A percentile compares a stretch with the other conserved stretches of the same genome.
Evolutionary conservation across 371 early-diverging fungal species (phyloP).

Genomic region (Chytridium lagenaria): DNA sequence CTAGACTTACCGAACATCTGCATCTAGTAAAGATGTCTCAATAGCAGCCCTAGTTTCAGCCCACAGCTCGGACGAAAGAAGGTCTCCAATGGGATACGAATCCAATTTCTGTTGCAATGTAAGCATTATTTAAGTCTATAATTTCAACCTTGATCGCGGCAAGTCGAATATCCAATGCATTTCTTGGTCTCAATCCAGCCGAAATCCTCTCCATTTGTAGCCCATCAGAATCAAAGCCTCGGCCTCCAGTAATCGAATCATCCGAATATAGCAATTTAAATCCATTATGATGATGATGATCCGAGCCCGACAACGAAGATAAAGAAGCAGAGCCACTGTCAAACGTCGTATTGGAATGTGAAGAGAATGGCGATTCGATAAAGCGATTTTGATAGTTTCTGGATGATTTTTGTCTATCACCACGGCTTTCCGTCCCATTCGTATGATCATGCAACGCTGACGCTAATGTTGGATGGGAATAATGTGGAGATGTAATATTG

Average conservation of each 20-base stretch:
- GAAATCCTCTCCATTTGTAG: slow-evolving; percentile 34
- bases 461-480: neutral
- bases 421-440: neutral
- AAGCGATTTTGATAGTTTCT: slow-evolving; percentile 7
- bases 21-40: slow-evolving; percentile 41
- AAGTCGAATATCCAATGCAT: slow-evolving; percentile 34
- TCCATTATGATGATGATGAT: slow-evolving; percentile 34
- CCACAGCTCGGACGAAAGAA: slow-evolving; percentile 56
- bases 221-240: neutral
- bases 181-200: slow-evolving; percentile 31
- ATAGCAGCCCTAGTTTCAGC: slow-evolving; percentile 39
- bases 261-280: neutral
- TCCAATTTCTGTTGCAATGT: slow-evolving; percentile 39
- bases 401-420: neutral
- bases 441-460: neutral
- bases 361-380: slow-evolving; percentile 40
- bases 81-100: slow-evolving; percentile 47
- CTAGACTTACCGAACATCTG: slow-evolving; percentile 39
- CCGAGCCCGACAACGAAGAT: slow-evolving; percentile 29
- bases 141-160: slow-evolving; percentile 42
- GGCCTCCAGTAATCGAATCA: neutral
- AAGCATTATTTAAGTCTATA: neutral
- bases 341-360: slow-evolving; percentile 42
- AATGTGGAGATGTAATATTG: neutral
- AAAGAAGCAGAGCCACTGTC: slow-evolving; percentile 42